These are phyloP conservation scores for Penicillium sp. DNA, from an alignment of 2,329 filamentous ascomycete genomes.

Conservation along the genomic window DNA sequence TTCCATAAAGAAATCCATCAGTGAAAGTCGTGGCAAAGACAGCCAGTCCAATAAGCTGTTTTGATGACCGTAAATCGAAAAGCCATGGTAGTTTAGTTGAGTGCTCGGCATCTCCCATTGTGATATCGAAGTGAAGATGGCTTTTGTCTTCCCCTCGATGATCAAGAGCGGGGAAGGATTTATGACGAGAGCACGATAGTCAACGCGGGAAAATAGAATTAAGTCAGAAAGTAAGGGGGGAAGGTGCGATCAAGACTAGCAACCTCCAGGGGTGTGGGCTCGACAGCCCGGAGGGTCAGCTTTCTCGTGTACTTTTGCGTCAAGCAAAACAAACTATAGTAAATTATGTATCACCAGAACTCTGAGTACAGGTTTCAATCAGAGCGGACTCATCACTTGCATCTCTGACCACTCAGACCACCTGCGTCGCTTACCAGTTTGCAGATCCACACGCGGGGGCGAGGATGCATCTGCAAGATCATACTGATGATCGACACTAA, in stretches of 20 bases:
- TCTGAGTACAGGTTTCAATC: not conserved
- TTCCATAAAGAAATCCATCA: slow-evolving; percentile 11
- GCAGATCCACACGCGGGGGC: not conserved
- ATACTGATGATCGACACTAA: not conserved
- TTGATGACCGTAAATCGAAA: slow-evolving; percentile 6
- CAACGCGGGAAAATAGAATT: not conserved
- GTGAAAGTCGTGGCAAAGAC: slow-evolving; percentile 7
- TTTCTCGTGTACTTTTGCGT: not conserved
- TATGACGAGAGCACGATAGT: not conserved
- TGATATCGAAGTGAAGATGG: not conserved
- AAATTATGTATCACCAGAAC: not conserved
- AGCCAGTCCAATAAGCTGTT: slow-evolving; percentile 3
- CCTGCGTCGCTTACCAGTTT: not conserved
- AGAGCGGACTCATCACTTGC: not conserved
- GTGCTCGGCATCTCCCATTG: not conserved
- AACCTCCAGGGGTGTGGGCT: not conserved
- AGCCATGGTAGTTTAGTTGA: not conserved
- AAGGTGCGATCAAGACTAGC: not conserved
- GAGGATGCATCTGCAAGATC: not conserved
- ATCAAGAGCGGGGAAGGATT: not conserved
- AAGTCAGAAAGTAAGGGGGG: not conserved
- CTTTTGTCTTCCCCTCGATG: not conserved
- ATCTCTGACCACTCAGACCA: not conserved
- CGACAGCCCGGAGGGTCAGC: not conserved
- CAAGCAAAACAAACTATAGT: not conserved